These are phyloP conservation scores for Pulveroboletus sp. DNA, from an alignment of 768 basidiomycete species.

Conservation along the genomic window DNA sequence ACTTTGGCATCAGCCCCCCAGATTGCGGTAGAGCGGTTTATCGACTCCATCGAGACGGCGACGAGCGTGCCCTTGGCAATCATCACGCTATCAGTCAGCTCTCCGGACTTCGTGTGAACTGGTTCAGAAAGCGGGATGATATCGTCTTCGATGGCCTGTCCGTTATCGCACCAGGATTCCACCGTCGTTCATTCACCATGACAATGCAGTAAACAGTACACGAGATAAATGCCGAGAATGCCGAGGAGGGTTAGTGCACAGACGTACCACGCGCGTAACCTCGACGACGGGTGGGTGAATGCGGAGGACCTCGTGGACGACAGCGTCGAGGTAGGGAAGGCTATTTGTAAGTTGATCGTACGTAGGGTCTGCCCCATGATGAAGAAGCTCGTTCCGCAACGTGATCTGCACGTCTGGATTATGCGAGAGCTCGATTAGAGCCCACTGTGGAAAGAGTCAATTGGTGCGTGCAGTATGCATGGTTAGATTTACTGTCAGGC, in stretches of 20 bases:
- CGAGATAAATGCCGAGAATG: slow-evolving; percentile 20
- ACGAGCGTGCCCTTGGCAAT: slow-evolving; percentile 46
- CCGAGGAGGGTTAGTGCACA: slow-evolving; percentile 1
- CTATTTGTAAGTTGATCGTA: slow-evolving; percentile 46
- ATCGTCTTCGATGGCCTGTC: slow-evolving; percentile 47
- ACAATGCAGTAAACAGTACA: not conserved
- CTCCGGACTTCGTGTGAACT: slow-evolving; percentile 38
- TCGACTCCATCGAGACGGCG: slow-evolving; percentile 37
- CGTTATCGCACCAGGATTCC: too few relatives aligned
- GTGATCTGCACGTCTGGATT: slow-evolving; percentile 26
- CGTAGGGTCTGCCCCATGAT: slow-evolving; percentile 42
- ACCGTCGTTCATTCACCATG: not conserved
- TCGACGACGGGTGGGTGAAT: not conserved
- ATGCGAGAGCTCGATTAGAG: slow-evolving; percentile 28
- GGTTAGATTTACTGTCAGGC: slow-evolving; percentile 5
- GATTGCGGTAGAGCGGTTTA: slow-evolving; percentile 47
- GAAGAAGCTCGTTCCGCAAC: slow-evolving; percentile 44
- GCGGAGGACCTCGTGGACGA: slow-evolving; percentile 41
- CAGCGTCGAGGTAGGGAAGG: slow-evolving; percentile 51
- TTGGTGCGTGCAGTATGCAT: not conserved
- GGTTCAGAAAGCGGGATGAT: slow-evolving; percentile 29
- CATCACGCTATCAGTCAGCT: slow-evolving; percentile 33
- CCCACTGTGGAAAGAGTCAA: slow-evolving; percentile 37
- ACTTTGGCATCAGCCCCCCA: slow-evolving; percentile 60
- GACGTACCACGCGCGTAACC: not conserved